Conservation (phyloP, 2,329 filamentous ascomycete genomes). For the Paracamarosporium sp. region DNA sequence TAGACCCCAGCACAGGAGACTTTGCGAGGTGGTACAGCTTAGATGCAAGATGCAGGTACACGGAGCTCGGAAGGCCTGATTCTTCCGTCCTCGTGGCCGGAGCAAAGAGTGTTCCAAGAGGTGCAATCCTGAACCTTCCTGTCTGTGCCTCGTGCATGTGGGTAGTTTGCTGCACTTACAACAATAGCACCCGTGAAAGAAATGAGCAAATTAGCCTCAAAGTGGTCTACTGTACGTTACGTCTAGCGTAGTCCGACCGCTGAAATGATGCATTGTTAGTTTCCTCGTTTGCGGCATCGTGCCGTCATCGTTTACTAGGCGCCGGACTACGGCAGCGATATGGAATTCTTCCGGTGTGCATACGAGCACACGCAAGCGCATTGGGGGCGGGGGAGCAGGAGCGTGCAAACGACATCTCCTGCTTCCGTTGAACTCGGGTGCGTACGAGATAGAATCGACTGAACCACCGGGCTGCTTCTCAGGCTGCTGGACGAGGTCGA, state of each 20-base stretch:
- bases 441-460: background rate
- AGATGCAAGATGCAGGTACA: constrained; percentile 7
- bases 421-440: background rate
- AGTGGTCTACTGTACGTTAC: background rate
- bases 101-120: constrained; percentile 1
- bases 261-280: constrained; percentile 6
- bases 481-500: background rate
- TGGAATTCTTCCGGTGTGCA: constrained; percentile 3
- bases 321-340: constrained; percentile 7
- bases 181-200: background rate
- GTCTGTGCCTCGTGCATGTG: constrained; percentile 1
- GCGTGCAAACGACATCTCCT: background rate
- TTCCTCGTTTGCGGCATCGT: background rate
- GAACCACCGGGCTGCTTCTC: background rate
- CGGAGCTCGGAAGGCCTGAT: background rate
- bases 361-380: background rate
- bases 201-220: background rate
- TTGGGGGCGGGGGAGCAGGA: background rate
- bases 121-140: constrained; percentile 2
- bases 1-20: background rate
- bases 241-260: background rate
- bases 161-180: background rate
- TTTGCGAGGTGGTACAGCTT: background rate
- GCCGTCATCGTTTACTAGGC: background rate
- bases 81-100: constrained; percentile 4